A percentile compares a stretch with the other conserved stretches of the same genome.
Evolutionary conservation across 2,329 filamentous ascomycete genomes (phyloP).

Genomic region (Alternaria sp.): DNA sequence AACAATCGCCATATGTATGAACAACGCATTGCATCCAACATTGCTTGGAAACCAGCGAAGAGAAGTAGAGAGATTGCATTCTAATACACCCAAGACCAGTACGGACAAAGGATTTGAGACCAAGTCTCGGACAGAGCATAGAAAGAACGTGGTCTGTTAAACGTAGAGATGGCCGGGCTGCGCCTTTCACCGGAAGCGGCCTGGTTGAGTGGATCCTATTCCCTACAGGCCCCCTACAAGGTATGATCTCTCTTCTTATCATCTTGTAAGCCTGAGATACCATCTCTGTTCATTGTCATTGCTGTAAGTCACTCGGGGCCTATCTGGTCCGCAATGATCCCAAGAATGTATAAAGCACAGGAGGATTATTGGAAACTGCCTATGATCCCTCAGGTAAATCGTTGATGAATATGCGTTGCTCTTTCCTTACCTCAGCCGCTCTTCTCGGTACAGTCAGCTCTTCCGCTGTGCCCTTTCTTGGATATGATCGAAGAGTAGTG

Average conservation of each 20-base stretch:
- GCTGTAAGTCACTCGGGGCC: neutral
- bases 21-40: neutral
- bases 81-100: neutral
- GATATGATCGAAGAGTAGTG: conserved; percentile 32
- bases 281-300: conserved; percentile 4
- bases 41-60: neutral
- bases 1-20: neutral
- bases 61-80: neutral
- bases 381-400: neutral
- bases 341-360: conserved; percentile 4
- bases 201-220: neutral
- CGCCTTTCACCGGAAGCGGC: neutral
- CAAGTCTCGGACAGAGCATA: neutral
- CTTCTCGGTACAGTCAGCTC: conserved; percentile 2
- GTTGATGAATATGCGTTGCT: neutral
- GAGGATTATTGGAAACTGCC: neutral
- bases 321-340: conserved; percentile 4
- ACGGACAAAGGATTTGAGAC: neutral
- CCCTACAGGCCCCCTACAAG: neutral
- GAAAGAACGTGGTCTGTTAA: neutral
- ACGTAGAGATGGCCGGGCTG: neutral
- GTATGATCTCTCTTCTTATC: conserved; percentile 1
- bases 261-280: neutral
- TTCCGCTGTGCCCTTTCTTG: conserved; percentile 29
- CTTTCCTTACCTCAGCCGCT: neutral